These are phyloP conservation scores for Echinochloa phyllopogon DNA, from an alignment of 176 grass and related monocot species.

Conservation along the genomic window DNA sequence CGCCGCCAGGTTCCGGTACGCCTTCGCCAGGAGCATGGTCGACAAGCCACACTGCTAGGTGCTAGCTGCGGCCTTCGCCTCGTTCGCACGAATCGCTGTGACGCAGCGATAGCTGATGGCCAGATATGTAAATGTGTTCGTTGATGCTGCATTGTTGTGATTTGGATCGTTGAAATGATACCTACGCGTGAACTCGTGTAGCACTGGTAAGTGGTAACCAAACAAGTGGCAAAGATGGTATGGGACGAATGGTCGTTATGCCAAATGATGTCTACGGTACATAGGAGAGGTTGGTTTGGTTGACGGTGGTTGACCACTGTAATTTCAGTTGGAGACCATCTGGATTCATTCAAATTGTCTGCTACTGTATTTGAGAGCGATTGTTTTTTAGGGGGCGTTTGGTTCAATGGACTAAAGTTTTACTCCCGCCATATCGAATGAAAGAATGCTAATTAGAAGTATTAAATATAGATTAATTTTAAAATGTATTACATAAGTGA, in stretches of 20 bases:
- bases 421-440: too few species aligned
- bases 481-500: too few species aligned
- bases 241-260: neutral
- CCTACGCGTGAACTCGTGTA: neutral
- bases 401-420: too few species aligned
- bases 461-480: too few species aligned
- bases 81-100: neutral
- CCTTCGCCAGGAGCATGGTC: conserved; percentile 60
- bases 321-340: neutral
- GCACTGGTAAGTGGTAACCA: neutral
- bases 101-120: neutral
- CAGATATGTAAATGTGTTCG: conserved; percentile 10
- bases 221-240: neutral
- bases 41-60: conserved; percentile 48
- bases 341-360: neutral
- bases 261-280: too few species aligned
- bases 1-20: conserved; percentile 81
- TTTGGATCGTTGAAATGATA: neutral
- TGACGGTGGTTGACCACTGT: neutral
- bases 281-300: too few species aligned
- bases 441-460: too few species aligned
- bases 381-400: too few species aligned
- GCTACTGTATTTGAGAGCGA: neutral
- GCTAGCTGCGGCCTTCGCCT: neutral
- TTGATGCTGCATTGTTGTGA: conserved; percentile 2